These are phyloP conservation scores for Heliosperma pusillum DNA, from an alignment of 148 eudicot genomes.

Conservation along the genomic window DNA sequence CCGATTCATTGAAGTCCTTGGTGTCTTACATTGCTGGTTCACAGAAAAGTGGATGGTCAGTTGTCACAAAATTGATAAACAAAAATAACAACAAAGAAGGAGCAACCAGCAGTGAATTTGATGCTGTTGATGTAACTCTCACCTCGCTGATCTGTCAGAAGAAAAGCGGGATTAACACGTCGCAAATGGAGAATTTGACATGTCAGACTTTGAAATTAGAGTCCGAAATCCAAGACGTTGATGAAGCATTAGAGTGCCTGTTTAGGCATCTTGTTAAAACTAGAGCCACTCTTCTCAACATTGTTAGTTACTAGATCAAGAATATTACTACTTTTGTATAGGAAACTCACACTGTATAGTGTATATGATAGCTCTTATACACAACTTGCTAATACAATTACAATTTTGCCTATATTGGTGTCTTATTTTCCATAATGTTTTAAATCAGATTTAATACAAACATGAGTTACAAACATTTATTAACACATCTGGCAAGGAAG, in stretches of 20 bases:
- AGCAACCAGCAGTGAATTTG: constrained; percentile 13
- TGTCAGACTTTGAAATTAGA: constrained; percentile 23
- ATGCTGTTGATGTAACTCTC: neutral
- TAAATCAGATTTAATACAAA: neutral
- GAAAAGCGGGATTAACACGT: constrained; percentile 2
- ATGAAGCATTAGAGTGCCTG: constrained; percentile 25
- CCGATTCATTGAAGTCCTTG: constrained; percentile 15
- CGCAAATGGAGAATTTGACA: constrained; percentile 14
- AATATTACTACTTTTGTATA: neutral
- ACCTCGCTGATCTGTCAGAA: constrained; percentile 1
- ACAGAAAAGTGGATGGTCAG: constrained; percentile 4
- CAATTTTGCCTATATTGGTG: neutral
- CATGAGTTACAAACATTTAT: neutral
- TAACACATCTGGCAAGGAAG: neutral
- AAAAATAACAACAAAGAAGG: constrained; percentile 4
- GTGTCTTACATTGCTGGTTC: constrained; percentile 12
- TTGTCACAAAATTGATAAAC: neutral
- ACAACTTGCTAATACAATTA: neutral
- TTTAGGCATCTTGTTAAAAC: neutral
- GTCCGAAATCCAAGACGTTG: constrained; percentile 25
- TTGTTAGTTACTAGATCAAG: constrained; percentile 17
- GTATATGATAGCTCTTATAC: neutral
- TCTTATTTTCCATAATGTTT: neutral
- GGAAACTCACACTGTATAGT: neutral
- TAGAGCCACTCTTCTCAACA: constrained; percentile 14